Percentiles rank a stretch among this genome's conserved stretches.
Evolutionary conservation across 495 filamentous ascomycete species (phyloP).

Genomic region (Ramalina peruviana): DNA sequence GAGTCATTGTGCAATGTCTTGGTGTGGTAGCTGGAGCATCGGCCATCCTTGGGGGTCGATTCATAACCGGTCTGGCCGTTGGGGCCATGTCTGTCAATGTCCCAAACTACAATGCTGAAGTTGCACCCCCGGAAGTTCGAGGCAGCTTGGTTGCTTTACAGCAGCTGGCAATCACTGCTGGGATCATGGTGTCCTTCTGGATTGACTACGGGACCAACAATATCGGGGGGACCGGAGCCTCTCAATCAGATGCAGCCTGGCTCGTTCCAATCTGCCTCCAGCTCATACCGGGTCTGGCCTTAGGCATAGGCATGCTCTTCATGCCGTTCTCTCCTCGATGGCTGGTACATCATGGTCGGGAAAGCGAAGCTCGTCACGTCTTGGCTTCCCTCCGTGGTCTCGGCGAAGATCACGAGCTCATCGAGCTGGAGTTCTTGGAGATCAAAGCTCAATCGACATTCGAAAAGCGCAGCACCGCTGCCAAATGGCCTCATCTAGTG

Average conservation of each 20-base stretch:
- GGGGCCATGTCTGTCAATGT: conserved; percentile 39
- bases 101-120: conserved; percentile 55
- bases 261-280: conserved; percentile 50
- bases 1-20: conserved; percentile 59
- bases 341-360: conserved; percentile 36
- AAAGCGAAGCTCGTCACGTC: conserved; percentile 36
- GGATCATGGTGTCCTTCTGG: conserved; percentile 63
- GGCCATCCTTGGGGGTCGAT: conserved; percentile 55
- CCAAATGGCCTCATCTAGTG: conserved; percentile 53
- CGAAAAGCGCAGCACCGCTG: conserved; percentile 59
- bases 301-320: conserved; percentile 35
- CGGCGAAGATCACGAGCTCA: conserved; percentile 42
- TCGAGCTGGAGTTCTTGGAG: conserved; percentile 67
- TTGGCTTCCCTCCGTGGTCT: conserved; percentile 53
- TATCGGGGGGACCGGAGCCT: conserved; percentile 52
- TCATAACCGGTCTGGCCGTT: conserved; percentile 48
- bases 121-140: conserved; percentile 45
- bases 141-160: conserved; percentile 66
- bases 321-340: conserved; percentile 45
- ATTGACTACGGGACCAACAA: conserved; percentile 52
- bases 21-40: conserved; percentile 41
- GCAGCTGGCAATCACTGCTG: conserved; percentile 69
- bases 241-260: conserved; percentile 58
- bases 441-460: conserved; percentile 69
- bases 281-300: conserved; percentile 36